Base-by-base conservation (phyloP, 352 stramenopile genomes). In the Pythium brachiatum region DNA sequence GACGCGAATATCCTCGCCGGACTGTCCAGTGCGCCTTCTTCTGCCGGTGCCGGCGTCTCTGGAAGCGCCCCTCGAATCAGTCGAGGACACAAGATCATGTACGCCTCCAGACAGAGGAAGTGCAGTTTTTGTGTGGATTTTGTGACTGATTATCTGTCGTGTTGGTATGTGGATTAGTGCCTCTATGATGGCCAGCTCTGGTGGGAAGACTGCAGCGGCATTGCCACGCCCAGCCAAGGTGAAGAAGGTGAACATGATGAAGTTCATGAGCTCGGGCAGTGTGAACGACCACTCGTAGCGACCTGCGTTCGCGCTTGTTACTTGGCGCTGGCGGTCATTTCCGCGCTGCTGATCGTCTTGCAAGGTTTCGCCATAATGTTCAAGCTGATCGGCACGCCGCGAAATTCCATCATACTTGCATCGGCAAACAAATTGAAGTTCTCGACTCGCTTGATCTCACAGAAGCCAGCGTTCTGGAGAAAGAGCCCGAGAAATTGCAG, bases 181-280 rank as follows among this genome's bases (percentile, higher is more conserved):
- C 1, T 74, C 67, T 3, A 62, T 74, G 51, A 50, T 66, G 44
- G 41, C 44, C 31, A 75, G 59, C 25, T 43, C 51, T 0, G 43
- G 31, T 21, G 41, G 41, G 15, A 48, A 48, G 6, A 55, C n/a
- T 39, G 56, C 48, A 21, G 53, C 51, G 0, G 32, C 62, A 0
- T 29, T 63, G 15, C 52, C 59, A 15, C 58, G 60, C 36, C 53
- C 56, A 15, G 60, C 56, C 23, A 88, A 86, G 36, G 56, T 38
- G 0, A 90, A 89, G 63, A 89, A 81, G 51, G 74, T 92, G 54
- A 75, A 92, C 64, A 90, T 92, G 83, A 90, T 92, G 8, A 83
- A 85, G 44, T 92, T 92, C 54, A 90, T 90, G 83, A 88, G 20
- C 7, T 68, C 66, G 7, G 66, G 66, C 16, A 48, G 39, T 29